Evolutionary conservation across 805 yeast species (phyloP).

Genomic region (Grigorovia humatica): DNA sequence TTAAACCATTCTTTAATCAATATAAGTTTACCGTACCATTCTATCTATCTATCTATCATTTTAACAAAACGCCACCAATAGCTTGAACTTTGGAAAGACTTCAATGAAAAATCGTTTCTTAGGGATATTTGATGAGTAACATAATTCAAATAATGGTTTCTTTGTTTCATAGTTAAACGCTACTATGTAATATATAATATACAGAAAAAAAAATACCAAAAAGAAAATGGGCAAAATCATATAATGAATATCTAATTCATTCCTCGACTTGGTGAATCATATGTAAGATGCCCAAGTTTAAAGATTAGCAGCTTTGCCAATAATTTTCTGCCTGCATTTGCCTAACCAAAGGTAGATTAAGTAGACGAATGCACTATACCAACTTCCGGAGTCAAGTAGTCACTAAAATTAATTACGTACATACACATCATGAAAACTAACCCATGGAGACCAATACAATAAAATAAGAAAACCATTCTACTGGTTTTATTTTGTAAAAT

Average conservation of each 20-base stretch:
- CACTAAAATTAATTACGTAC: slow-evolving; percentile 39
- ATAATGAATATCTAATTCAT: too few relatives aligned
- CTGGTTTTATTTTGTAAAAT: slow-evolving; percentile 67
- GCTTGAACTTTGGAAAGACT: neutral
- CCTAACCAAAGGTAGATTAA: slow-evolving; percentile 2
- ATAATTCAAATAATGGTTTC: too few relatives aligned
- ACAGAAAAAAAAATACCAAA: too few relatives aligned
- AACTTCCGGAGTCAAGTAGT: slow-evolving; percentile 36
- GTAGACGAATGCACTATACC: slow-evolving; percentile 20
- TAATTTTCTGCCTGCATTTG: neutral
- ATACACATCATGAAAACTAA: slow-evolving; percentile 57
- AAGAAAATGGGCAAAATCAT: too few relatives aligned
- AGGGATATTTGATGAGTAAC: too few relatives aligned
- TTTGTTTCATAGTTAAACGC: too few relatives aligned
- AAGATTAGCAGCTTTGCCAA: neutral
- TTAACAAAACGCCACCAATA: neutral
- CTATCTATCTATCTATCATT: neutral
- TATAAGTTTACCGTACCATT: neutral
- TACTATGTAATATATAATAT: too few relatives aligned
- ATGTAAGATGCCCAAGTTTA: too few relatives aligned
- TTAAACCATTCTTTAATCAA: slow-evolving; percentile 2
- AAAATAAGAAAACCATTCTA: slow-evolving; percentile 59
- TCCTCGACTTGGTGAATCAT: too few relatives aligned
- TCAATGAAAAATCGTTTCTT: too few relatives aligned
- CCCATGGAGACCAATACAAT: slow-evolving; percentile 66